phyloP scores from a whole-genome alignment of 2,329 filamentous ascomycete species.

The Trichoderma atrobrunneum region DNA sequence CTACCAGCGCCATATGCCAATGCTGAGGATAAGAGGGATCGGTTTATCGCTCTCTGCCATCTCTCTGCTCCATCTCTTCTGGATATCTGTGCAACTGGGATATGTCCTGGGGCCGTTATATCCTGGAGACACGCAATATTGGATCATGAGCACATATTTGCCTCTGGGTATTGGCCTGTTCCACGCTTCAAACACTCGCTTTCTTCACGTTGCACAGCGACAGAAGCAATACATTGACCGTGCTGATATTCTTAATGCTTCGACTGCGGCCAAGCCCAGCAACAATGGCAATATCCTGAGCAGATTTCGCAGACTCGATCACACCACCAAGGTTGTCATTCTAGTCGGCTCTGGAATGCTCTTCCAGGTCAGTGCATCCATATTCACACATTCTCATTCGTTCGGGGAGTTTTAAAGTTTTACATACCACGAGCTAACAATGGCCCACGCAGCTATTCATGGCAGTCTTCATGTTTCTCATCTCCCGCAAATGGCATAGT shows the following conservation, averaged over 20 bases:
- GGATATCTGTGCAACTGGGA: slow-evolving; percentile 38
- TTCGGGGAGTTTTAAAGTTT: background rate
- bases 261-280: slow-evolving; percentile 21
- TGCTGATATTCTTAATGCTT: background rate
- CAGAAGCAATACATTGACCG: slow-evolving; percentile 38
- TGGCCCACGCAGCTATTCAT: slow-evolving; percentile 48
- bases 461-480: slow-evolving; percentile 56
- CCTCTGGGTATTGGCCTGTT: slow-evolving; percentile 64
- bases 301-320: slow-evolving; percentile 36
- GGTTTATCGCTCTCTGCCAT: slow-evolving; percentile 40
- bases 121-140: slow-evolving; percentile 55
- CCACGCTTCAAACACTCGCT: slow-evolving; percentile 60
- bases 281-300: slow-evolving; percentile 25
- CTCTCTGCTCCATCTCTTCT: slow-evolving; percentile 40
- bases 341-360: slow-evolving; percentile 54
- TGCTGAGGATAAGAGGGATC: slow-evolving; percentile 41
- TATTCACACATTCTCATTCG: background rate
- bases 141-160: slow-evolving; percentile 63
- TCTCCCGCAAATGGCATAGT: slow-evolving; percentile 61
- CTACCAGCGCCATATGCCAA: slow-evolving; percentile 34
- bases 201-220: slow-evolving; percentile 54
- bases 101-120: slow-evolving; percentile 37
- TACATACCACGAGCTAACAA: background rate
- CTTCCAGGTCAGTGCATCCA: slow-evolving; percentile 46
- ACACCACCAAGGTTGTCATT: slow-evolving; percentile 45